Evolutionary conservation across 805 yeast species (phyloP).

Genomic region (Candida pseudoglaebosa): DNA sequence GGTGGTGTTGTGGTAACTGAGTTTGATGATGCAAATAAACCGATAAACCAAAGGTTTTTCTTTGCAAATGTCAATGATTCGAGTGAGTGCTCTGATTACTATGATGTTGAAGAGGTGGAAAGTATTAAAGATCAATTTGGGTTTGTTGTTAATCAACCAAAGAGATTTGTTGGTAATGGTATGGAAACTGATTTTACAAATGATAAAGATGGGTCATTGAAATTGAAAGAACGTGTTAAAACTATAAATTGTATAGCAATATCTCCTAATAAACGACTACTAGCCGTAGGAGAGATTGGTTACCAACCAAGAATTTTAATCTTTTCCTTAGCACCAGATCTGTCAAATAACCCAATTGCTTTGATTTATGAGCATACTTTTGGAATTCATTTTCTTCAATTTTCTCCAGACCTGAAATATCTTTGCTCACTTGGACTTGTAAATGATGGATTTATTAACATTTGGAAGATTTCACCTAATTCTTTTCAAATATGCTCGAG

Average conservation of each 20-base stretch:
- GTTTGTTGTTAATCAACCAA: constrained; percentile 28
- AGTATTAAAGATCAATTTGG: constrained; percentile 31
- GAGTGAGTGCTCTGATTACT: constrained; percentile 7
- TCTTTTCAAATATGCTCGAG: constrained; percentile 39
- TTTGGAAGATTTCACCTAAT: constrained; percentile 46
- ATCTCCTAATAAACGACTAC: constrained; percentile 47
- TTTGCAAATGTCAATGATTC: constrained; percentile 38
- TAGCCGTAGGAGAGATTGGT: constrained; percentile 72
- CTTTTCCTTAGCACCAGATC: constrained; percentile 52
- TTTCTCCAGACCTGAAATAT: constrained; percentile 54
- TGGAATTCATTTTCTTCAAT: constrained; percentile 53
- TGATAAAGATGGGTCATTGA: constrained; percentile 15
- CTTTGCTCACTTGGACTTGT: constrained; percentile 63
- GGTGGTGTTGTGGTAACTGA: constrained; percentile 56
- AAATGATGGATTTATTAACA: constrained; percentile 62
- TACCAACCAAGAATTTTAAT: constrained; percentile 62
- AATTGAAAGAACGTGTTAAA: constrained; percentile 41
- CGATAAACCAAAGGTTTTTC: constrained; percentile 43
- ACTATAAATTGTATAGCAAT: constrained; percentile 55
- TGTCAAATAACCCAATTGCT: constrained; percentile 47
- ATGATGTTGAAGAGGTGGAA: constrained; percentile 8
- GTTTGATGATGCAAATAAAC: constrained; percentile 16
- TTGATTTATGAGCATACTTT: constrained; percentile 59
- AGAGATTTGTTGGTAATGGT: constrained; percentile 16
- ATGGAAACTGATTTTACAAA: constrained; percentile 5